A percentile compares a stretch with the other conserved stretches of the same genome.
These are phyloP conservation scores for Triglochin maritima DNA, from an alignment of 106 monocot species.

Conservation along the genomic window DNA sequence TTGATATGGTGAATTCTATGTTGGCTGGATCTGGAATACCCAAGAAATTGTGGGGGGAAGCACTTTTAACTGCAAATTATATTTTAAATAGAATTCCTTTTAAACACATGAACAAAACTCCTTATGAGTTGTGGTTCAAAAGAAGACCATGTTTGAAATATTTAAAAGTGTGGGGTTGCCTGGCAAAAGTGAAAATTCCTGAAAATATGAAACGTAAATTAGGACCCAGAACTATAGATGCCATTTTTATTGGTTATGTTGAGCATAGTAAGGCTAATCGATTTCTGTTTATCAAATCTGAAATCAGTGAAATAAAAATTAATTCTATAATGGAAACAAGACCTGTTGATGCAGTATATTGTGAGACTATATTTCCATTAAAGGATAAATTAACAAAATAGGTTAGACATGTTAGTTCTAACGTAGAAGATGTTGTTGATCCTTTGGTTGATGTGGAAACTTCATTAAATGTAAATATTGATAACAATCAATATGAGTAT, in stretches of 20 bases:
- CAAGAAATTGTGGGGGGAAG: background rate
- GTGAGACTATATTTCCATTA: constrained; percentile 1
- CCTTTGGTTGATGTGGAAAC: background rate
- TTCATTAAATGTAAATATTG: background rate
- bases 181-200: constrained; percentile 4
- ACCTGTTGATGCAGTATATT: constrained; percentile 4
- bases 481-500: background rate
- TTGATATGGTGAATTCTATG: constrained; percentile 2
- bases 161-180: constrained; percentile 4
- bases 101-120: background rate
- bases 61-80: background rate
- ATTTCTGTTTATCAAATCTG: constrained; percentile 4
- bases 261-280: constrained; percentile 3
- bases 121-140: constrained; percentile 1
- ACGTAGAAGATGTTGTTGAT: background rate
- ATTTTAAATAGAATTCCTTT: constrained; percentile 3
- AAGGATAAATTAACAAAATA: too few species aligned
- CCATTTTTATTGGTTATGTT: constrained; percentile 8
- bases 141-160: constrained; percentile 1
- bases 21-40: background rate
- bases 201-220: constrained; percentile 8
- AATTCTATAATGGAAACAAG: constrained; percentile 2
- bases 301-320: background rate
- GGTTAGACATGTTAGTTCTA: too few species aligned
- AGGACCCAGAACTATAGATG: constrained; percentile 2